Percentiles rank a stretch among this genome's conserved stretches.
phyloP scores from a whole-genome alignment of 306 rosid genomes.

The Geum urbanum region DNA sequence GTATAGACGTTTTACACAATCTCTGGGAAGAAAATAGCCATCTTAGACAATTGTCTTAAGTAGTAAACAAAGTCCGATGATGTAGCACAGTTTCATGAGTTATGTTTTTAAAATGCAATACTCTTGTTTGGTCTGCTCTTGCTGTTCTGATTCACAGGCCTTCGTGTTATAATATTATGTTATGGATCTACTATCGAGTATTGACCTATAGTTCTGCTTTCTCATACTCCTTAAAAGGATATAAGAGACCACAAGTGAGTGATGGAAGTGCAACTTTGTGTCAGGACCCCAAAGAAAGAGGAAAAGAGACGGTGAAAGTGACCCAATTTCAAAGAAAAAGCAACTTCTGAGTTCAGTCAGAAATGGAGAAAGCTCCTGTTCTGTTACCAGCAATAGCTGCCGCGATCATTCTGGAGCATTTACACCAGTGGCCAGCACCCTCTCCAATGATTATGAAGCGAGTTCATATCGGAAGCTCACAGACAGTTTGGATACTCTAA shows the following conservation, averaged over 20 bases:
- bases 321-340: constrained; percentile 26
- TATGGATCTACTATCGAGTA: too few relatives aligned
- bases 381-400: constrained; percentile 27
- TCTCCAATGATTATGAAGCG: constrained; percentile 8
- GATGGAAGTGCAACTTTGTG: constrained; percentile 28
- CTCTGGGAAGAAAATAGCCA: not conserved
- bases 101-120: not conserved
- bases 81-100: not conserved
- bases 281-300: constrained; percentile 50
- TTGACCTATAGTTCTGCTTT: constrained; percentile 6
- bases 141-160: not conserved
- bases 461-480: constrained; percentile 27
- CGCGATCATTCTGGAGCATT: constrained; percentile 30
- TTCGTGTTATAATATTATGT: not conserved
- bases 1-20: too few relatives aligned
- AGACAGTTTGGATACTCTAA: constrained; percentile 24
- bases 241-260: constrained; percentile 1
- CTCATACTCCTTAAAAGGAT: not conserved
- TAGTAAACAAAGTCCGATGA: not conserved
- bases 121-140: not conserved
- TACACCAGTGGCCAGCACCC: constrained; percentile 19
- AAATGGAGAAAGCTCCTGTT: constrained; percentile 21
- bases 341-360: constrained; percentile 30
- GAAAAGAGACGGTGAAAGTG: constrained; percentile 32
- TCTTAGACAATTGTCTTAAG: not conserved